Conservation (phyloP, 768 basidiomycete species). For the Phanerochaete carnosa region DNA sequence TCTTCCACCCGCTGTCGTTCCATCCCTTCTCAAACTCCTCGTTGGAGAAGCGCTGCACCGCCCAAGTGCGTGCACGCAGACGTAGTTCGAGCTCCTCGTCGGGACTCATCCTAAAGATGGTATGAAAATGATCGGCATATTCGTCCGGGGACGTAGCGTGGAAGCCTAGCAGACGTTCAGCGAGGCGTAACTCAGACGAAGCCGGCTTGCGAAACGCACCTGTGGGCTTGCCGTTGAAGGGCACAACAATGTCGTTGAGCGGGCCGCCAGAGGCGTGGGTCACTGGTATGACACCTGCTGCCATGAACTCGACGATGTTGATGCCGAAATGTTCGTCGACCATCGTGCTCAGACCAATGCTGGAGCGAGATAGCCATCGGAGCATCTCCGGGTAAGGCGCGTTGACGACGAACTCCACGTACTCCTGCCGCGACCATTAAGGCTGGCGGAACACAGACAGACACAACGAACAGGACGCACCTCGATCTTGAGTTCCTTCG, state of each 20-base stretch:
- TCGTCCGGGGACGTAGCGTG: conserved; percentile 66
- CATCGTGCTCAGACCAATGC: conserved; percentile 93
- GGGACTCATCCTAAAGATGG: conserved; percentile 52
- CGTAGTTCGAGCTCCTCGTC: conserved; percentile 62
- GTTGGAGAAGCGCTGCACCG: conserved; percentile 70
- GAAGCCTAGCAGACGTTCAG: conserved; percentile 66
- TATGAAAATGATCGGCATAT: conserved; percentile 67
- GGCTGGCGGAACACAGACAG: background rate
- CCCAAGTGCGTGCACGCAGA: conserved; percentile 64
- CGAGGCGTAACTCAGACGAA: too few relatives aligned
- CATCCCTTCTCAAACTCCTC: conserved; percentile 77
- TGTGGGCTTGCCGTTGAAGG: conserved; percentile 66
- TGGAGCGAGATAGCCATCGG: conserved; percentile 66
- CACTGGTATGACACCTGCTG: conserved; percentile 89
- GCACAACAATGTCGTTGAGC: conserved; percentile 85
- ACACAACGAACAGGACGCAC: conserved; percentile 36
- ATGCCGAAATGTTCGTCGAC: conserved; percentile 98
- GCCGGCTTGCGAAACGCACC: too few relatives aligned
- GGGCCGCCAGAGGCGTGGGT: conserved; percentile 94
- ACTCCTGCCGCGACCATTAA: conserved; percentile 39
- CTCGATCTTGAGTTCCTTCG: conserved; percentile 59
- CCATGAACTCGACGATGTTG: conserved; percentile 98
- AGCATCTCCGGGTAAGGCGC: conserved; percentile 73
- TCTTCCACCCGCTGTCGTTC: conserved; percentile 60
- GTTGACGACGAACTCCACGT: conserved; percentile 80